Evolutionary conservation across 2,329 filamentous ascomycete genomes (phyloP).

Genomic region (Alternaria tenuissima): DNA sequence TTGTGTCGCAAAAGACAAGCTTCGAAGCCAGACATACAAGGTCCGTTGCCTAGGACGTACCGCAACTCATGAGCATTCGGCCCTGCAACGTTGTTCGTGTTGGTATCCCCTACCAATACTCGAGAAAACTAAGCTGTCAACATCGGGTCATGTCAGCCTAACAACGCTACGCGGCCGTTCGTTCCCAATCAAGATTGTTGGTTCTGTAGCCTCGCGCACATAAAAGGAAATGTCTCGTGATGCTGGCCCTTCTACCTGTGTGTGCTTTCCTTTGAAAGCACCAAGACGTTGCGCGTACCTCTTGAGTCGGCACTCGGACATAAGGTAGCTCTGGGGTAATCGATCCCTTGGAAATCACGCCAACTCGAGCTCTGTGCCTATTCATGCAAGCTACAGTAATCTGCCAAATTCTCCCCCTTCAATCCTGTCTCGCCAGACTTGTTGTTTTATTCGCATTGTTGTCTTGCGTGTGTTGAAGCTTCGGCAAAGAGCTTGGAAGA

Average conservation of each 20-base stretch:
- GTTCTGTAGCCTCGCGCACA: background rate
- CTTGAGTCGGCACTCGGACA: background rate
- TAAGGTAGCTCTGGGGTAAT: background rate
- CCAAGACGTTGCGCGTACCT: background rate
- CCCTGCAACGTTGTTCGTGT: background rate
- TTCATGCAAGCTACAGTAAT: background rate
- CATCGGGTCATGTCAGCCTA: background rate
- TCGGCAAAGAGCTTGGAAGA: conserved; percentile 3
- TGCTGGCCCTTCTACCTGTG: background rate
- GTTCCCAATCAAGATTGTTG: background rate
- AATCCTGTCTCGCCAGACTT: background rate
- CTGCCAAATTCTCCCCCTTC: background rate
- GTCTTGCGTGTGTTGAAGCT: background rate
- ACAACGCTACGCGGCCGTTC: background rate
- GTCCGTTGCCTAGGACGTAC: background rate
- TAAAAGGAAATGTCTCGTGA: background rate
- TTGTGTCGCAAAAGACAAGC: background rate
- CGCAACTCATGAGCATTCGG: background rate
- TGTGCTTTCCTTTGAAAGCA: background rate
- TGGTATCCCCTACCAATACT: background rate
- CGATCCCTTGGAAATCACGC: background rate
- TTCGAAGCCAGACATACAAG: background rate
- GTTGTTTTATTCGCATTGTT: background rate
- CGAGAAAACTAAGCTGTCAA: background rate
- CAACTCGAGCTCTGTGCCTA: background rate